These are phyloP conservation scores for Cercospora zeae-maydis DNA, from an alignment of 2,329 filamentous ascomycete genomes.

Conservation along the genomic window DNA sequence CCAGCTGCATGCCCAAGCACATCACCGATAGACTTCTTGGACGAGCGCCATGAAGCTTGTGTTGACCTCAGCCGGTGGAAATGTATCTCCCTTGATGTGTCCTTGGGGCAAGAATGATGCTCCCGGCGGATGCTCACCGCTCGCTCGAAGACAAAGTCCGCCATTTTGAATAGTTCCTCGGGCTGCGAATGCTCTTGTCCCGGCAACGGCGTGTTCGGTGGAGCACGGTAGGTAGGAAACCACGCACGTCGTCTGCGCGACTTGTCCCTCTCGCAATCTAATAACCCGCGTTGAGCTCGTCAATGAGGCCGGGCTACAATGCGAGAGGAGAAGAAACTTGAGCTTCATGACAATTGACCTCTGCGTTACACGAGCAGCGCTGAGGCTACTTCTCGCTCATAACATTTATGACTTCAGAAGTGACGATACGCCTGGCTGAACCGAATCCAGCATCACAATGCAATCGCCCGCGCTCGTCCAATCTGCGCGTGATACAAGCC, in stretches of 20 bases:
- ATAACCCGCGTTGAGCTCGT: conserved; percentile 56
- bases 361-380: conserved; percentile 21
- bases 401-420: conserved; percentile 17
- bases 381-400: conserved; percentile 27
- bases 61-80: neutral
- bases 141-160: neutral
- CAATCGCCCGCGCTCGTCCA: neutral
- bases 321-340: conserved; percentile 59
- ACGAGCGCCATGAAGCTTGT: conserved; percentile 24
- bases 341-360: conserved; percentile 30
- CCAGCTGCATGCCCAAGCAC: conserved; percentile 55
- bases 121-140: neutral
- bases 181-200: neutral
- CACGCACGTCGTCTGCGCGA: neutral
- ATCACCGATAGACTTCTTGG: conserved; percentile 60
- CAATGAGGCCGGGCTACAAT: conserved; percentile 66
- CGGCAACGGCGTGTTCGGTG: neutral
- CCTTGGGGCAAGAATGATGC: neutral
- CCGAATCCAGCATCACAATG: neutral
- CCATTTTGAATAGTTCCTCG: neutral
- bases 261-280: conserved; percentile 63
- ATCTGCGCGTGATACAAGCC: neutral
- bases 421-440: neutral
- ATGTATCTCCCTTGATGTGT: neutral
- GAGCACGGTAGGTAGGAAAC: neutral